These are phyloP conservation scores for Micractinium sp. DNA, from an alignment of 139 green algal species.

Conservation along the genomic window DNA sequence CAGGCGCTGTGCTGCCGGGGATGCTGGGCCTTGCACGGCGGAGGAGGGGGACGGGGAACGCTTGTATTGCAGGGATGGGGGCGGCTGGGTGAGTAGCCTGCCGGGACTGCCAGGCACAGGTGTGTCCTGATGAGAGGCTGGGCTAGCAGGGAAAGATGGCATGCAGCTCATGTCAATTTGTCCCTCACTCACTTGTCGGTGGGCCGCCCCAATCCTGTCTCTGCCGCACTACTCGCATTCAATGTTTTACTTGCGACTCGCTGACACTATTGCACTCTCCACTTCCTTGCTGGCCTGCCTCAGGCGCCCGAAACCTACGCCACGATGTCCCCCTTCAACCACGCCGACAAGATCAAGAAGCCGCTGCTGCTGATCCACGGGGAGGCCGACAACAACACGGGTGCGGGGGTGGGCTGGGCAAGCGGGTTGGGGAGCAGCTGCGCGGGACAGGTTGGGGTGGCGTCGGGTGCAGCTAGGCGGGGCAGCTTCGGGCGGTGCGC, in stretches of 20 bases:
- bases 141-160: too few relatives aligned
- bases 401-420: not conserved
- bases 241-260: not conserved
- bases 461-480: too few relatives aligned
- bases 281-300: not conserved
- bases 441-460: too few relatives aligned
- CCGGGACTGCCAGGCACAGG: too few relatives aligned
- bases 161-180: too few relatives aligned
- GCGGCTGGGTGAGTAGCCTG: too few relatives aligned
- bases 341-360: slow-evolving; percentile 92
- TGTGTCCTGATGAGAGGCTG: too few relatives aligned
- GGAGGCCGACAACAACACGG: slow-evolving; percentile 97
- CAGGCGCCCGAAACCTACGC: slow-evolving; percentile 90
- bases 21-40: too few relatives aligned
- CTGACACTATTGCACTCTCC: not conserved
- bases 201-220: not conserved
- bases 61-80: too few relatives aligned
- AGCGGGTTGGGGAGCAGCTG: too few relatives aligned
- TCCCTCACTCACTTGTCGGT: not conserved
- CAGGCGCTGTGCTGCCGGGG: not conserved
- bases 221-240: not conserved
- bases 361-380: slow-evolving; percentile 97
- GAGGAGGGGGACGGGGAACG: too few relatives aligned
- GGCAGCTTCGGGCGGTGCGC: too few relatives aligned
- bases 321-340: slow-evolving; percentile 91